Evolutionary conservation across 2,329 filamentous ascomycete species (phyloP).

Genomic region (Colletotrichum sp.): DNA sequence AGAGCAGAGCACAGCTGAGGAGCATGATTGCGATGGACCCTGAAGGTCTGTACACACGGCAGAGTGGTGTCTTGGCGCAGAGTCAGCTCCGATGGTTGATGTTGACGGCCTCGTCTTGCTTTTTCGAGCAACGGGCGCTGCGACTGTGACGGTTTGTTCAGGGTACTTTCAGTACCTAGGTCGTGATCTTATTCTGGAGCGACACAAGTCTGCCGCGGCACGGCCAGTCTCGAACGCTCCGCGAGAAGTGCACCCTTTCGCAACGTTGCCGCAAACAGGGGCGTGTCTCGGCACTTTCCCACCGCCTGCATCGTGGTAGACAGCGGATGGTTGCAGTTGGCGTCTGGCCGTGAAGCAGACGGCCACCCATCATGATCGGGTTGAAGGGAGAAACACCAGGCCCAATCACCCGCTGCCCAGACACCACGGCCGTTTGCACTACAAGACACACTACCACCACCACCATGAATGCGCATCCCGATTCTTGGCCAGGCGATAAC

Average conservation of each 20-base stretch:
- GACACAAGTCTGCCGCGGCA: background rate
- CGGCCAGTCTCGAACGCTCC: background rate
- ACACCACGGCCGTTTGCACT: background rate
- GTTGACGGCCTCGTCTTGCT: background rate
- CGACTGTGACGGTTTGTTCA: background rate
- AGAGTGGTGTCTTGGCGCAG: background rate
- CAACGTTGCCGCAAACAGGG: background rate
- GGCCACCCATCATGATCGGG: background rate
- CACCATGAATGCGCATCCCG: background rate
- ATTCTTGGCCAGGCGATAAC: background rate
- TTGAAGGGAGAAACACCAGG: background rate
- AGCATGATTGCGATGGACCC: background rate
- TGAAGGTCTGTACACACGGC: background rate
- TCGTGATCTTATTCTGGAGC: background rate
- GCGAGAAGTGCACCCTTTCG: background rate
- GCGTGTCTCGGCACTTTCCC: background rate
- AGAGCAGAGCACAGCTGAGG: background rate
- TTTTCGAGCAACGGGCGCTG: background rate
- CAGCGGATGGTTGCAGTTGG: background rate
- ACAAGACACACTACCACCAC: background rate
- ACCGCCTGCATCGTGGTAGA: background rate
- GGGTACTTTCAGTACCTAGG: background rate
- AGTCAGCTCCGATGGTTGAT: background rate
- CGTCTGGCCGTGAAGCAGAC: background rate
- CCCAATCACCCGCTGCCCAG: background rate